Percentiles rank a stretch among this genome's conserved stretches.
Conservation (phyloP, 1,284 basidiomycete species). For the Leucocoprinus gongylophorus region DNA sequence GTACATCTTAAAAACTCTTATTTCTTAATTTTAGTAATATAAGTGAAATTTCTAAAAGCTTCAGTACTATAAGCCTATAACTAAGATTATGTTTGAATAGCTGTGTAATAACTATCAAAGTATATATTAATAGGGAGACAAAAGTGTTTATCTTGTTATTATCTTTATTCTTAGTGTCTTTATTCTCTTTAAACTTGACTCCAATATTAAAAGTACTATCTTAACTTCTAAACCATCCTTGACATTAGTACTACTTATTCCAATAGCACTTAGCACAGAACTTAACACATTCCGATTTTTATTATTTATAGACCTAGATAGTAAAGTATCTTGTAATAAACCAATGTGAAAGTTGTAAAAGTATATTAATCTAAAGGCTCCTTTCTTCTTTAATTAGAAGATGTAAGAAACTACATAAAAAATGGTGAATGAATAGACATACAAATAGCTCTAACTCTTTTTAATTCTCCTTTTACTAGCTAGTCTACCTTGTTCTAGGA, state of each 20-base stretch:
- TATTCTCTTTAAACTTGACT: slow-evolving; percentile 15
- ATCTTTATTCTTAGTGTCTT: slow-evolving; percentile 3
- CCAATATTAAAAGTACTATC: slow-evolving; percentile 29
- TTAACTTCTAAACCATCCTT: slow-evolving; percentile 24
- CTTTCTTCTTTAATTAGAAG: slow-evolving; percentile 48
- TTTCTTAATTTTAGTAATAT: slow-evolving; percentile 74
- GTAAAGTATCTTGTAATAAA: slow-evolving; percentile 90
- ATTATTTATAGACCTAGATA: slow-evolving; percentile 71
- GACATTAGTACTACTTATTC: neutral
- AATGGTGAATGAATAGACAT: slow-evolving; percentile 17
- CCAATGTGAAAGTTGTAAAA: slow-evolving; percentile 82
- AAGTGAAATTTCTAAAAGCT: slow-evolving; percentile 76
- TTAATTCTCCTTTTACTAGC: slow-evolving; percentile 82
- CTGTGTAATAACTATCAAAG: slow-evolving; percentile 63
- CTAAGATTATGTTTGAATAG: slow-evolving; percentile 81
- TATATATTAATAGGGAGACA: slow-evolving; percentile 9
- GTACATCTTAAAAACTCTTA: slow-evolving; percentile 77
- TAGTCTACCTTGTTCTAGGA: slow-evolving; percentile 43
- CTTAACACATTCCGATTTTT: slow-evolving; percentile 48
- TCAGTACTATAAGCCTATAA: slow-evolving; percentile 78
- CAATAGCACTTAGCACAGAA: slow-evolving; percentile 31
- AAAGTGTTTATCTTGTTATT: slow-evolving; percentile 1
- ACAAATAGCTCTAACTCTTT: slow-evolving; percentile 74
- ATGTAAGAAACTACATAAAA: neutral
- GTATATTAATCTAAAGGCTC: slow-evolving; percentile 85